These are phyloP conservation scores for Nicotiana tabacum DNA, from an alignment of 257 asterid species.

Conservation along the genomic window DNA sequence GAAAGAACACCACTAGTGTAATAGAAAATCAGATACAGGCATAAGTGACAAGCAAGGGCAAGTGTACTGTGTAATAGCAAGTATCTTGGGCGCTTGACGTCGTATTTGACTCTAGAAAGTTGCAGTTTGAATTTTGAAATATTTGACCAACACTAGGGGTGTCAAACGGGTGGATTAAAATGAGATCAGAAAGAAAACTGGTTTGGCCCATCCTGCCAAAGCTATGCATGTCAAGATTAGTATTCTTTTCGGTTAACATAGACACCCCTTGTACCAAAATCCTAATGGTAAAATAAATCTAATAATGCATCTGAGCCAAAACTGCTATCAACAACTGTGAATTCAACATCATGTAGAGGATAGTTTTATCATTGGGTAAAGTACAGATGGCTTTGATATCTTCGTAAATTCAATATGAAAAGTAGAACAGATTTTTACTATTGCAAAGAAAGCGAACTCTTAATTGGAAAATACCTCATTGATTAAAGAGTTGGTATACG, in stretches of 20 bases:
- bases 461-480: background rate
- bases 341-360: background rate
- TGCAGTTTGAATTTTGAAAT: background rate
- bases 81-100: background rate
- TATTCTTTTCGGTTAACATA: background rate
- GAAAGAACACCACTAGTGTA: background rate
- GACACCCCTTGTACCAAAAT: background rate
- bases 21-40: background rate
- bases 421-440: background rate
- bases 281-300: background rate
- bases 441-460: background rate
- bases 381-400: background rate
- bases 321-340: background rate
- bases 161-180: background rate
- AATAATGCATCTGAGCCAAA: conserved; percentile 6
- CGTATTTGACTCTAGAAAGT: background rate
- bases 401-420: background rate
- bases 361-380: background rate
- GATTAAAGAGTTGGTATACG: background rate
- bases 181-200: conserved; percentile 2
- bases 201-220: background rate
- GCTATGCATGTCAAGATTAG: background rate
- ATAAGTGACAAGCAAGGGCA: background rate
- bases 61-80: background rate
- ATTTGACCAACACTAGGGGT: background rate